Percentiles rank a stretch among this genome's conserved stretches.
Evolutionary conservation across 2,329 filamentous ascomycete genomes (phyloP).

Genomic region (Huntiella omanensis): DNA sequence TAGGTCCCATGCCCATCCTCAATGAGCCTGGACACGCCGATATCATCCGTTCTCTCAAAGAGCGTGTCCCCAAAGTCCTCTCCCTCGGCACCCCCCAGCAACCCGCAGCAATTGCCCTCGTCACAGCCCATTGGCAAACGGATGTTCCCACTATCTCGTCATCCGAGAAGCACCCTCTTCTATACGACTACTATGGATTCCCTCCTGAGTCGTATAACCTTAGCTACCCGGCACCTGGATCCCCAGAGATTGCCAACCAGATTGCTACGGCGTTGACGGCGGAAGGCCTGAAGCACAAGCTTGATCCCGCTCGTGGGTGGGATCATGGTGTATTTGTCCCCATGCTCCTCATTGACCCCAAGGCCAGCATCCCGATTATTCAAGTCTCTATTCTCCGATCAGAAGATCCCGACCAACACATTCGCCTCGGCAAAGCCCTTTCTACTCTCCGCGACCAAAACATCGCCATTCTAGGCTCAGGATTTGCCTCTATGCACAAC

Average conservation of each 20-base stretch:
- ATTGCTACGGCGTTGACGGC: slow-evolving; percentile 26
- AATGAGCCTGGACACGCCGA: slow-evolving; percentile 32
- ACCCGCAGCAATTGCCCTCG: slow-evolving; percentile 32
- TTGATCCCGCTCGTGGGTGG: slow-evolving; percentile 26
- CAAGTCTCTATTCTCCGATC: slow-evolving; percentile 35
- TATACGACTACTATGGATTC: slow-evolving; percentile 43
- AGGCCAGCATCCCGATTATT: slow-evolving; percentile 33
- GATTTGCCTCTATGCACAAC: slow-evolving; percentile 40
- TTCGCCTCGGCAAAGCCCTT: slow-evolving; percentile 34
- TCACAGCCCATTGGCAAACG: slow-evolving; percentile 40
- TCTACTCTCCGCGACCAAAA: slow-evolving; percentile 28
- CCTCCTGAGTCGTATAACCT: slow-evolving; percentile 34
- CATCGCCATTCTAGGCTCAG: slow-evolving; percentile 40
- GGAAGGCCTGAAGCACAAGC: slow-evolving; percentile 24
- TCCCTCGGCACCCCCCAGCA: slow-evolving; percentile 30
- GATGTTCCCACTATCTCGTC: slow-evolving; percentile 31
- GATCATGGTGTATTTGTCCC: slow-evolving; percentile 44
- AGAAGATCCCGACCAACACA: slow-evolving; percentile 30
- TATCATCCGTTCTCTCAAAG: slow-evolving; percentile 32
- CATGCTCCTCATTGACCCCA: slow-evolving; percentile 32
- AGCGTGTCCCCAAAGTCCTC: slow-evolving; percentile 34
- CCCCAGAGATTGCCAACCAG: slow-evolving; percentile 31
- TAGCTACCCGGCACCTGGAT: slow-evolving; percentile 36
- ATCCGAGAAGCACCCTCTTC: slow-evolving; percentile 25
- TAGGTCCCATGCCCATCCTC: slow-evolving; percentile 38